phyloP scores from a whole-genome alignment of 176 grass and related monocot species.

The Carex cristatella region DNA sequence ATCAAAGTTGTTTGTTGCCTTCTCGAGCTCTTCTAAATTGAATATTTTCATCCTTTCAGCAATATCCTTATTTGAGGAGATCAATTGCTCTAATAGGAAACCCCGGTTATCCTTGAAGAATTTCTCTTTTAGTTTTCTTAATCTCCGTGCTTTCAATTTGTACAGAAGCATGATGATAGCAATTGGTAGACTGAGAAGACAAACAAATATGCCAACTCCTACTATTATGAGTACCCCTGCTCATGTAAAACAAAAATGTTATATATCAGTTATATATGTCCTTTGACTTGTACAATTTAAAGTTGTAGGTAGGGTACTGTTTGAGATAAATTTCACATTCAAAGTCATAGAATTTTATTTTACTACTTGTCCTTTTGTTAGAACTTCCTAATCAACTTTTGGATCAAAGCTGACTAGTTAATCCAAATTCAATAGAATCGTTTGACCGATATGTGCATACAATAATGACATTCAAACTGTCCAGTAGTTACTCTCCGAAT shows the following conservation, averaged over 20 bases:
- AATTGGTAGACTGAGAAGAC: slow-evolving; percentile 27
- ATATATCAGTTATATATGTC: neutral
- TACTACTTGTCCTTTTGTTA: neutral
- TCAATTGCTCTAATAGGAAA: slow-evolving; percentile 31
- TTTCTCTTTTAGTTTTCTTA: slow-evolving; percentile 20
- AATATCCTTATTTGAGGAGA: slow-evolving; percentile 32
- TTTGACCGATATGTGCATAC: slow-evolving; percentile 12
- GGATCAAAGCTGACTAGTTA: neutral
- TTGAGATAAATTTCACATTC: neutral
- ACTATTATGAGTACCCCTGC: slow-evolving; percentile 36
- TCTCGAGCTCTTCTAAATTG: slow-evolving; percentile 34
- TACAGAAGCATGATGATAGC: slow-evolving; percentile 21
- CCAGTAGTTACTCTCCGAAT: neutral
- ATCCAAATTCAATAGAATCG: slow-evolving; percentile 13
- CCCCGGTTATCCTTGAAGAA: slow-evolving; percentile 53
- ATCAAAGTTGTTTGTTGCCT: slow-evolving; percentile 51
- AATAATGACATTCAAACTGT: neutral
- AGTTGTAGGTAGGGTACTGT: neutral
- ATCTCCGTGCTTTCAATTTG: slow-evolving; percentile 21
- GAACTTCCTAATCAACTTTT: neutral
- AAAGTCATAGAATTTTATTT: neutral
- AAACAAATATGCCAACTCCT: slow-evolving; percentile 12
- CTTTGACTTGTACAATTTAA: neutral
- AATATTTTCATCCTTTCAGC: slow-evolving; percentile 45
- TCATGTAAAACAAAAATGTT: slow-evolving; percentile 5